These are phyloP conservation scores for Scheffersomyces amazonensis DNA, from an alignment of 805 yeast genomes.

Conservation along the genomic window DNA sequence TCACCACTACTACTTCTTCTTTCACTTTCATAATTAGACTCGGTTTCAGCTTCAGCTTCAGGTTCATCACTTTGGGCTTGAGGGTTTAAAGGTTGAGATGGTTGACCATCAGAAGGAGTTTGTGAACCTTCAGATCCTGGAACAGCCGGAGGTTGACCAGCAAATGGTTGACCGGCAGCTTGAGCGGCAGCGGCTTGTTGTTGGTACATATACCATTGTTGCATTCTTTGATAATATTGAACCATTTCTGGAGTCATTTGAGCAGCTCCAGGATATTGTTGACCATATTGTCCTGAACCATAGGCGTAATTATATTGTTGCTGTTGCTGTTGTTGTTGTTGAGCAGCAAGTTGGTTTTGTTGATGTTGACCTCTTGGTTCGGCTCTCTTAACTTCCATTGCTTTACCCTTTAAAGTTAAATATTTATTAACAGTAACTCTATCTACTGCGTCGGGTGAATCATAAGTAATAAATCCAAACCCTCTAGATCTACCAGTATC, in stretches of 20 bases:
- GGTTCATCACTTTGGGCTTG: conserved; percentile 32
- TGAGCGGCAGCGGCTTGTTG: conserved; percentile 27
- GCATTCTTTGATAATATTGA: conserved; percentile 62
- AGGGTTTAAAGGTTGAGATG: conserved; percentile 43
- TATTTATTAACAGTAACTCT: conserved; percentile 79
- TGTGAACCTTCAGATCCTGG: conserved; percentile 27
- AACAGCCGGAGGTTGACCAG: conserved; percentile 16
- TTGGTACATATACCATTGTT: conserved; percentile 63
- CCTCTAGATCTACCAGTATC: conserved; percentile 97
- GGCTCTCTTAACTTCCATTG: conserved; percentile 81
- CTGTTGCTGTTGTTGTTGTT: conserved; percentile 26
- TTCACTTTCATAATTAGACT: conserved; percentile 7
- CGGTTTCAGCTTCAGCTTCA: conserved; percentile 13
- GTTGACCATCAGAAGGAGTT: conserved; percentile 13
- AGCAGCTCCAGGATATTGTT: conserved; percentile 14
- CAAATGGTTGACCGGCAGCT: conserved; percentile 17
- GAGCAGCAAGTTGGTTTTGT: conserved; percentile 33
- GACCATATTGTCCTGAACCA: conserved; percentile 22
- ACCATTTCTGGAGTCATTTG: conserved; percentile 52
- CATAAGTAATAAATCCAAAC: conserved; percentile 94
- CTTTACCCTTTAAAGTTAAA: conserved; percentile 79
- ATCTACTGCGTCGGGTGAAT: conserved; percentile 91
- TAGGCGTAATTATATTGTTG: conserved; percentile 17
- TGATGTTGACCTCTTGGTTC: conserved; percentile 75
- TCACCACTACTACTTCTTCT: conserved; percentile 9